A percentile compares a stretch with the other conserved stretches of the same genome.
phyloP scores from a whole-genome alignment of 2,329 filamentous ascomycete genomes.

The Penicillium hesseltinei region DNA sequence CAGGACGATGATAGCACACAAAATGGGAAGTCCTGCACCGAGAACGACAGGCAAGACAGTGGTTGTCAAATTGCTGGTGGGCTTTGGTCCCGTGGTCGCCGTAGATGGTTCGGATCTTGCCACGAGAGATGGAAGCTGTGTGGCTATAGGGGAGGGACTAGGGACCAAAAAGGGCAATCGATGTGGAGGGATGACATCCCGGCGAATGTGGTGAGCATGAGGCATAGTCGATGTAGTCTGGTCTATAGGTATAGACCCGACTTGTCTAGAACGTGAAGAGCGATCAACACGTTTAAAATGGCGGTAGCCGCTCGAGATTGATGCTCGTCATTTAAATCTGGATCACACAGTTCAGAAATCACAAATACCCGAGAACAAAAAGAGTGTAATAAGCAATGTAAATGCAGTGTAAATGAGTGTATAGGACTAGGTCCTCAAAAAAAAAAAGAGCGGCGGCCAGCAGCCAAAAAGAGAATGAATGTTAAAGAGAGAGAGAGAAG shows the following conservation, averaged over 20 bases:
- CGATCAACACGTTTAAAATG: conserved; percentile 6
- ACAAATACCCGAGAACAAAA: neutral
- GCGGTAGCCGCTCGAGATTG: conserved; percentile 3
- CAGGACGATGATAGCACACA: conserved; percentile 64
- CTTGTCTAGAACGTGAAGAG: conserved; percentile 6
- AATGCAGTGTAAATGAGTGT: conserved; percentile 3
- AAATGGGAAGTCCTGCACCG: conserved; percentile 71
- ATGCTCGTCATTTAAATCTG: conserved; percentile 10
- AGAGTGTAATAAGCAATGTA: neutral
- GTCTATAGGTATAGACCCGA: neutral
- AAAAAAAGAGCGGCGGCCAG: conserved; percentile 30
- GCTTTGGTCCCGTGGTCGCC: conserved; percentile 52
- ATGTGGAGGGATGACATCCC: conserved; percentile 29
- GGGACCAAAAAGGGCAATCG: conserved; percentile 25
- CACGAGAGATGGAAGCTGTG: conserved; percentile 28
- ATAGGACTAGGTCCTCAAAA: conserved; percentile 17
- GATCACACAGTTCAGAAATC: conserved; percentile 1
- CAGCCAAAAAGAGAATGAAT: conserved; percentile 23
- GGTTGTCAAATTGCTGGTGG: conserved; percentile 51
- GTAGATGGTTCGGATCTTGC: conserved; percentile 25
- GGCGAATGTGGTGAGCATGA: conserved; percentile 24
- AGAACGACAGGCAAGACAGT: conserved; percentile 66
- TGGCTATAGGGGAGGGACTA: conserved; percentile 2
- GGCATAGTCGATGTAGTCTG: conserved; percentile 17
- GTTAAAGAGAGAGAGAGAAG: conserved; percentile 13